These are phyloP conservation scores for Tardiomyces blankii DNA, from an alignment of 1,139 yeast genomes.

Conservation along the genomic window DNA sequence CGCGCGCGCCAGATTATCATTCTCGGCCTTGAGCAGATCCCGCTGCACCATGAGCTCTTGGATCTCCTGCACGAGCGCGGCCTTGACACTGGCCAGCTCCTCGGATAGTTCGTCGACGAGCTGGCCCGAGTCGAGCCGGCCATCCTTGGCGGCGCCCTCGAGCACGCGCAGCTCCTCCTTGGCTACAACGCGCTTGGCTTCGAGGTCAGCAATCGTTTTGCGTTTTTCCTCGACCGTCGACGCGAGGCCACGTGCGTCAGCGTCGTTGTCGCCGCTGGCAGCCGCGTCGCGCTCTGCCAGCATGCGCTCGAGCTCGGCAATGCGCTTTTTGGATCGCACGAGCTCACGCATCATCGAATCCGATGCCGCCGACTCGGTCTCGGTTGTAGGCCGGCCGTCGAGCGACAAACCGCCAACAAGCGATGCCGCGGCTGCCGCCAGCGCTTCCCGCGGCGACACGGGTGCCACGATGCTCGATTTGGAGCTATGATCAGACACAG, in stretches of 20 bases:
- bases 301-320: conserved; percentile 23
- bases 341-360: conserved; percentile 14
- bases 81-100: conserved; percentile 17
- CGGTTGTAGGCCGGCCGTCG: not conserved
- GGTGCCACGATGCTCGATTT: not conserved
- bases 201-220: conserved; percentile 24
- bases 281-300: conserved; percentile 13
- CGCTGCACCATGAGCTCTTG: conserved; percentile 21
- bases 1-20: conserved; percentile 15
- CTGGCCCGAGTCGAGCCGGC: conserved; percentile 8
- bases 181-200: conserved; percentile 23
- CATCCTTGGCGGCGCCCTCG: conserved; percentile 12
- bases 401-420: conserved; percentile 1
- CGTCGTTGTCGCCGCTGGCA: conserved; percentile 4
- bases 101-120: conserved; percentile 7
- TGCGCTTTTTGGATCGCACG: conserved; percentile 19
- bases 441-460: conserved; percentile 2
- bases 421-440: conserved; percentile 2
- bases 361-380: not conserved
- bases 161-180: conserved; percentile 21
- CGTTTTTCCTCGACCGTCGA: conserved; percentile 22
- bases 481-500: not conserved
- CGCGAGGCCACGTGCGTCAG: conserved; percentile 13
- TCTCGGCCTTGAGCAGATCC: conserved; percentile 23
- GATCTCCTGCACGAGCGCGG: conserved; percentile 22